A percentile compares a stretch with the other conserved stretches of the same genome.
phyloP scores from a whole-genome alignment of 805 yeast species.

The Starmerella etchellsii region DNA sequence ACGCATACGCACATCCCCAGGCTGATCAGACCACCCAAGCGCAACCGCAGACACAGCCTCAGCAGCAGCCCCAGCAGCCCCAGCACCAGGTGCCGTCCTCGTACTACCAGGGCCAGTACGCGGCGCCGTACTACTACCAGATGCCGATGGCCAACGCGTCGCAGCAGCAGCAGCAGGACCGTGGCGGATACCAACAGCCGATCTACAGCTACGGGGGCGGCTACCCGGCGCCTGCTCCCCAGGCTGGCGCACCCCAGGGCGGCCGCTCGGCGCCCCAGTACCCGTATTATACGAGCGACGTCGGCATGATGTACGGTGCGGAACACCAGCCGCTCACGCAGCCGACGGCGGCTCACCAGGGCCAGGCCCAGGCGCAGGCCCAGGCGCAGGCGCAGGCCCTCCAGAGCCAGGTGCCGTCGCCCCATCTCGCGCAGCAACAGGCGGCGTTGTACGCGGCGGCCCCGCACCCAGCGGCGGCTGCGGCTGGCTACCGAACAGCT shows the following conservation, averaged over 20 bases:
- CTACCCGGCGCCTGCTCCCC: constrained; percentile 10
- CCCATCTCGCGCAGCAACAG: background rate
- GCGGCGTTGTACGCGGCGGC: too few species aligned
- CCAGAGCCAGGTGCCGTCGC: constrained; percentile 1
- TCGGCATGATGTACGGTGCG: constrained; percentile 12
- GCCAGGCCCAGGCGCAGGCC: constrained; percentile 1
- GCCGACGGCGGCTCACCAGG: constrained; percentile 1
- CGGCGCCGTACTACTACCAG: constrained; percentile 14
- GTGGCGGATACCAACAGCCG: constrained; percentile 11
- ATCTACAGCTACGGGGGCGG: constrained; percentile 13
- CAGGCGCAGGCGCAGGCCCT: constrained; percentile 2
- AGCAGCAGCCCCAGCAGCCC: constrained; percentile 9
- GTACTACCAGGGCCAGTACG: constrained; percentile 18
- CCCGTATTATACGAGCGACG: constrained; percentile 11
- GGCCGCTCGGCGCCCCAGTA: constrained; percentile 1
- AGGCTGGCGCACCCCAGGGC: background rate
- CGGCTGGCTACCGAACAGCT: background rate
- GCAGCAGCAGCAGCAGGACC: constrained; percentile 7
- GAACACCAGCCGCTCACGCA: background rate
- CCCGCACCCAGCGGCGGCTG: too few species aligned
- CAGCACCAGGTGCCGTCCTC: constrained; percentile 9
- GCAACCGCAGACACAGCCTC: too few species aligned
- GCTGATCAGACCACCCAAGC: too few species aligned
- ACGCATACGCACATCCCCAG: constrained; percentile 8
- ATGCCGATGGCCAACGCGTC: constrained; percentile 11